A percentile compares a stretch with the other conserved stretches of the same genome.
phyloP scores from a whole-genome alignment of 1,139 yeast species.

The Saccharomyces hybrid region DNA sequence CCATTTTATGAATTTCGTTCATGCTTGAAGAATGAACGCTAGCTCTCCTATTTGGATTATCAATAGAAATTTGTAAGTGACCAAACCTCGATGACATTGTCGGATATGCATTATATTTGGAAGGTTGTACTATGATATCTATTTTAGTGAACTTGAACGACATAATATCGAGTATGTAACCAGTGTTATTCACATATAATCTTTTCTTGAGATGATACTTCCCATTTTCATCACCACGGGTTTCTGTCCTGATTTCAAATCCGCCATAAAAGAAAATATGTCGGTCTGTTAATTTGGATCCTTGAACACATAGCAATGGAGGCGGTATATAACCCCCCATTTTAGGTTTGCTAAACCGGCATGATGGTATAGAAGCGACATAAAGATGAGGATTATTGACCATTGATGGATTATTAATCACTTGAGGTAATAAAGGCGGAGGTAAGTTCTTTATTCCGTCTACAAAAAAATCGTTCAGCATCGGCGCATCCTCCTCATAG shows the following conservation, averaged over 20 bases:
- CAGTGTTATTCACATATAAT: conserved; percentile 33
- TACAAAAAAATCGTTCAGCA: conserved; percentile 32
- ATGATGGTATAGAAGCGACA: conserved; percentile 32
- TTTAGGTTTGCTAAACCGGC: conserved; percentile 24
- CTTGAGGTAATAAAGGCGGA: conserved; percentile 34
- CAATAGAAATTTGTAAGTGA: conserved; percentile 33
- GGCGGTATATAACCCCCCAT: conserved; percentile 35
- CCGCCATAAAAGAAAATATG: conserved; percentile 43
- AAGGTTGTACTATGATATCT: conserved; percentile 36
- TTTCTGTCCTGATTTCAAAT: conserved; percentile 34
- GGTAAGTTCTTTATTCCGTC: conserved; percentile 37
- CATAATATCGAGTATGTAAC: conserved; percentile 37
- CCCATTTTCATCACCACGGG: conserved; percentile 24
- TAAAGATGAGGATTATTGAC: conserved; percentile 32
- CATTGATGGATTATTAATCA: conserved; percentile 35
- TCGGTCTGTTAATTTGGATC: conserved; percentile 34
- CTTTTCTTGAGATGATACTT: conserved; percentile 29
- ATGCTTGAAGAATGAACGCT: neutral
- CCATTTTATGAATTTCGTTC: conserved; percentile 1
- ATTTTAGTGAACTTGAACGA: conserved; percentile 35
- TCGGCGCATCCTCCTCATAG: conserved; percentile 30
- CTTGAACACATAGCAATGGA: conserved; percentile 36
- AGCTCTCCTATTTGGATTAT: neutral
- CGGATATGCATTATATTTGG: conserved; percentile 32
- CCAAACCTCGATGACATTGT: conserved; percentile 41